A percentile compares a stretch with the other conserved stretches of the same genome.
phyloP scores from a whole-genome alignment of 768 basidiomycete species.

The Lactarius trivialis region DNA sequence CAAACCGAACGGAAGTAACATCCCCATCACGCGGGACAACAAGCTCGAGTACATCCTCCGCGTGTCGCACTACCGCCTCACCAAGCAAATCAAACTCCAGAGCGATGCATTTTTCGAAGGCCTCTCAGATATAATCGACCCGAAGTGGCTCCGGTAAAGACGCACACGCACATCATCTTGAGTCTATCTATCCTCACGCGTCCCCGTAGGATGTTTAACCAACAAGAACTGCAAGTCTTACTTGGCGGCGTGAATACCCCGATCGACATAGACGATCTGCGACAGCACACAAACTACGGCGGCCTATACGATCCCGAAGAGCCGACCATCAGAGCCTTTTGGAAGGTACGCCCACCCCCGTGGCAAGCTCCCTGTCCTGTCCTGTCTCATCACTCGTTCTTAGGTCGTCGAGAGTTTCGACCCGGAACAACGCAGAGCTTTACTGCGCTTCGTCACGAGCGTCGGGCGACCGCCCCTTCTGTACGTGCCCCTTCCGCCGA shows the following conservation, averaged over 20 bases:
- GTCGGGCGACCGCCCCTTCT: slow-evolving; percentile 85
- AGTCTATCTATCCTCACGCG: neutral
- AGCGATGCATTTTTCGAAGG: slow-evolving; percentile 88
- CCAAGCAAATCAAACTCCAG: slow-evolving; percentile 80
- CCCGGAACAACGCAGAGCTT: slow-evolving; percentile 67
- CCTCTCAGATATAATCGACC: slow-evolving; percentile 85
- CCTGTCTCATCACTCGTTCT: no score
- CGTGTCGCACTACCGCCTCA: slow-evolving; percentile 83
- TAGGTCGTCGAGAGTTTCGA: slow-evolving; percentile 75
- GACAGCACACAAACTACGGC: slow-evolving; percentile 72
- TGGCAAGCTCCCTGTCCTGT: no score
- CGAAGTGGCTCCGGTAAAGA: slow-evolving; percentile 71
- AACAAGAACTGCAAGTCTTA: slow-evolving; percentile 88
- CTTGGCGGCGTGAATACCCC: slow-evolving; percentile 84
- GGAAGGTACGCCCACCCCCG: slow-evolving; percentile 50
- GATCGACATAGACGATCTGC: slow-evolving; percentile 78
- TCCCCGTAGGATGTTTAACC: slow-evolving; percentile 83
- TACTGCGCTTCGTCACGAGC: slow-evolving; percentile 90
- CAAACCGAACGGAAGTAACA: slow-evolving; percentile 72
- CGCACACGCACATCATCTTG: neutral
- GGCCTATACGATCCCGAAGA: slow-evolving; percentile 70
- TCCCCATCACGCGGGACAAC: slow-evolving; percentile 85
- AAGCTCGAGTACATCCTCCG: slow-evolving; percentile 84
- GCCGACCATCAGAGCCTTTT: slow-evolving; percentile 69
- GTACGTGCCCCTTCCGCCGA: slow-evolving; percentile 35